phyloP scores from a whole-genome alignment of 2,329 filamentous ascomycete species.

The Pseudopyricularia cyperi region DNA sequence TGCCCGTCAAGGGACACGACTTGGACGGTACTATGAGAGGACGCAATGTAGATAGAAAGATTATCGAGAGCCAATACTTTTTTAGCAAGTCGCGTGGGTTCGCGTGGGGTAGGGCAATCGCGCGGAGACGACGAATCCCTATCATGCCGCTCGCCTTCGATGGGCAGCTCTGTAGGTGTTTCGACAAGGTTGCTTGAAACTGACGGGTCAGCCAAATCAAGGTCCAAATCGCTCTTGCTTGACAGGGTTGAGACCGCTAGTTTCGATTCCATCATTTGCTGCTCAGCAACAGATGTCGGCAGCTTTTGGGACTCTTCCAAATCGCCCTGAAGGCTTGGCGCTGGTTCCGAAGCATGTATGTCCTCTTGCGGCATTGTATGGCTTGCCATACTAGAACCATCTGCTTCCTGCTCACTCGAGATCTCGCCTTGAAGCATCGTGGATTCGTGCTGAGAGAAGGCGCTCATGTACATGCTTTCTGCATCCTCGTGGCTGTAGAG shows the following conservation, averaged over 20 bases:
- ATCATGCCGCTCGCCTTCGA: not conserved
- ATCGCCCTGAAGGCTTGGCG: not conserved
- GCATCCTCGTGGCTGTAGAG: constrained; percentile 70
- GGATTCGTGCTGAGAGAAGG: constrained; percentile 37
- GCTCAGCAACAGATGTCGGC: not conserved
- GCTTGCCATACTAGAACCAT: not conserved
- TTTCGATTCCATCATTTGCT: not conserved
- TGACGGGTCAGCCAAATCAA: not conserved
- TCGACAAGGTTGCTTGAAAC: not conserved
- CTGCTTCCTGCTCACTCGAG: constrained; percentile 38
- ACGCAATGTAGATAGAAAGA: constrained; percentile 42
- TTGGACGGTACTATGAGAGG: constrained; percentile 30
- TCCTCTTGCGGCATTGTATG: not conserved
- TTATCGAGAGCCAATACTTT: constrained; percentile 36
- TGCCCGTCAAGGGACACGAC: constrained; percentile 9
- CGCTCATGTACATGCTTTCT: constrained; percentile 79
- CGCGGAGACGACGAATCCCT: constrained; percentile 8
- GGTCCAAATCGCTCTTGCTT: not conserved
- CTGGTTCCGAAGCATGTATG: not conserved
- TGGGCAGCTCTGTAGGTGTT: not conserved
- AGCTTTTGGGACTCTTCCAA: not conserved
- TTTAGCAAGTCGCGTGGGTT: constrained; percentile 40
- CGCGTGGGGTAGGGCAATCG: constrained; percentile 34
- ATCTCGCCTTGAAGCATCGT: constrained; percentile 22
- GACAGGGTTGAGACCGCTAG: not conserved